Base-by-base conservation (phyloP, 1,284 basidiomycete species). In the Inonotus hispidus region DNA sequence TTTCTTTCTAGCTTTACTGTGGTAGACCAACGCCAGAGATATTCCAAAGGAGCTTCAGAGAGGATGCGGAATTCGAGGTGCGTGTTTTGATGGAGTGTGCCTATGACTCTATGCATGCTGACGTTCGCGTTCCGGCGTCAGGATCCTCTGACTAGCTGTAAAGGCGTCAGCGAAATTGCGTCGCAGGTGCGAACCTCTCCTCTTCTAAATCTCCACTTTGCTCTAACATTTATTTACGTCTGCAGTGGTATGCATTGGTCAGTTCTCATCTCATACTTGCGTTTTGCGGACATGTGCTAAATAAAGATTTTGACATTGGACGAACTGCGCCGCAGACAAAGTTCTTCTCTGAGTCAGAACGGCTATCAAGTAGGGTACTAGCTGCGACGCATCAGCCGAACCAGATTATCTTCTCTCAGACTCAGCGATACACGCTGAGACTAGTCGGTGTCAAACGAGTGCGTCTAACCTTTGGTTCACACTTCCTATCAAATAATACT, bases 211-310 rank as follows among this genome's bases (percentile, higher is more conserved):
- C 35, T 57, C 2, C 45, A 56, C 41, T 38, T 47, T 27, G 2
- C 39, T 21, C 32, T 58, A 21, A n/a, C n/a, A 39, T 62, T 39
- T 49, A 64, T 19, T 54, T 50, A 38, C 21, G 64, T 38, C 62
- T 62, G 1, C 70, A 87, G 78, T 86, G 82, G 81, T 87, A 81
- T 73, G 81, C 80, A 13, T 72, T 87, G 75, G 84, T 85, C 64
- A 49, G 78, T 69, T 54, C 21, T 5, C 46, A 23, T 56, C 50
- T 63, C 29, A 25, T 32, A 6, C 46, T 45, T 27, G 4, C 32
- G 3, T 32, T 4, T 32, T 32, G 32, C 32, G 8, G 8, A 32
- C 32, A 32, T 4, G 32, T 32, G 32, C 32, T 32, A 32, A 32
- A 32, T 32, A 32, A 32, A 8, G 8, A 4, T 32, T 8, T 32